Evolutionary conservation across 345 rosid species (phyloP), one percentile per base, ranked within the genome.

Genomic region (Eucalyptus caleyi): DNA sequence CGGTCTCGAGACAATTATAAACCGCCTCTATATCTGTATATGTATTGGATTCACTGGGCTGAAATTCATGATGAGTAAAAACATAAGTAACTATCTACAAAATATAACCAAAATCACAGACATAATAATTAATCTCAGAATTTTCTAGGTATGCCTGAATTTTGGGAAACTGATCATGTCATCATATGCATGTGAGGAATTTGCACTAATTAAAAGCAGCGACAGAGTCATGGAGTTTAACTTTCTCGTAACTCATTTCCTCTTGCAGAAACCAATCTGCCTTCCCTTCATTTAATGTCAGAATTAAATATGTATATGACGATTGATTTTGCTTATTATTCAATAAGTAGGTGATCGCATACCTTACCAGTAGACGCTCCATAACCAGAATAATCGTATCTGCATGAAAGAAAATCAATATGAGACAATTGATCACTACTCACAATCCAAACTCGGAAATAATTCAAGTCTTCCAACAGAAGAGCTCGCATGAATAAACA

Each of bases 361-460:
- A 98, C 99, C 97, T 96, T 97, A 88, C 99, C 99, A 12, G 97
- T 92, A 47, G 99, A 98, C 32, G 98, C 98, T 88, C 99, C 99
- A 92, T 98, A 98, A 44, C 99, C 99, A 69, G 99, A 97, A 94
- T 98, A 98, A 91, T 98, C 99, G 89, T 98, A 98, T 90, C 99
- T 96, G 97, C 88, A 40, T 37, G 86, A 89, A 87, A n/a, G 77
- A 50, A 62, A 62, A 32, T 40, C 50, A 18, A 26, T 80, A 32
- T 10, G 42, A 65, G 49, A 72, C 49, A 23, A 37, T 18, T 16
- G 19, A 88, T 47, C 69, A 37, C 83, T 18, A 40, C 56, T 51
- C 87, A 51, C 44, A 86, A 86, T 8, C 45, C 44, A 86, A 86
- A 86, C 62, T 86, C 60, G 19, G 69, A 50, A 89, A 87, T 27